Evolutionary conservation across 139 green algal genomes (phyloP).

Genomic region (Chlorella sp.): DNA sequence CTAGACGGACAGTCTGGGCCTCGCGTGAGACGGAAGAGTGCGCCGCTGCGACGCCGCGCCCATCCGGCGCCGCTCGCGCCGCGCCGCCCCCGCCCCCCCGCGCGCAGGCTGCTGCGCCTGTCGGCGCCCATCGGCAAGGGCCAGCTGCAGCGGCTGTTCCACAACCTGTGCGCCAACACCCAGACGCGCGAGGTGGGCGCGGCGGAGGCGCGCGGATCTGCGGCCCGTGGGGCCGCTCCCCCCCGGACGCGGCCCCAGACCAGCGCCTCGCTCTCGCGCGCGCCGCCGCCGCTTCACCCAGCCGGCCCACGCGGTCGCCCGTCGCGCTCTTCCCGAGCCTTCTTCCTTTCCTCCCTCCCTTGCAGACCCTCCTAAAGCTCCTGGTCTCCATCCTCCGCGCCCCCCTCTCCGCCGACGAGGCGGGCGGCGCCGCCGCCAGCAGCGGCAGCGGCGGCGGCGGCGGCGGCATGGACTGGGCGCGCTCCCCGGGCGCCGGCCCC

Average conservation of each 20-base stretch:
- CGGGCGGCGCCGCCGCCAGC: background rate
- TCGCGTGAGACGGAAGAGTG: no score
- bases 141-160: slow-evolving; percentile 77
- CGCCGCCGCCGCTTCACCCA: no score
- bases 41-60: no score
- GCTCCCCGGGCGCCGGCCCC: background rate
- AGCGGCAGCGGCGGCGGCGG: background rate
- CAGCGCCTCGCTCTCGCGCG: no score
- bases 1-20: no score
- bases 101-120: slow-evolving; percentile 76
- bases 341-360: background rate
- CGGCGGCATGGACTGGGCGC: slow-evolving; percentile 6
- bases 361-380: slow-evolving; percentile 38
- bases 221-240: no score
- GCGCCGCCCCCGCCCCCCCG: no score
- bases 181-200: slow-evolving; percentile 16
- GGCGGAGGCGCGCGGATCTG: no score
- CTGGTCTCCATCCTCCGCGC: slow-evolving; percentile 72
- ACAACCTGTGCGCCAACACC: slow-evolving; percentile 78
- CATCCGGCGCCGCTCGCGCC: no score
- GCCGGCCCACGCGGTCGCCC: no score
- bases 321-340: background rate
- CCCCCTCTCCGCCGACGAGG: slow-evolving; percentile 40
- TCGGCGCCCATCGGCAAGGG: slow-evolving; percentile 64
- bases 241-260: no score